Evolutionary conservation across 2,329 filamentous ascomycete species (phyloP).

Genomic region (Pestalotiopsis sp.): DNA sequence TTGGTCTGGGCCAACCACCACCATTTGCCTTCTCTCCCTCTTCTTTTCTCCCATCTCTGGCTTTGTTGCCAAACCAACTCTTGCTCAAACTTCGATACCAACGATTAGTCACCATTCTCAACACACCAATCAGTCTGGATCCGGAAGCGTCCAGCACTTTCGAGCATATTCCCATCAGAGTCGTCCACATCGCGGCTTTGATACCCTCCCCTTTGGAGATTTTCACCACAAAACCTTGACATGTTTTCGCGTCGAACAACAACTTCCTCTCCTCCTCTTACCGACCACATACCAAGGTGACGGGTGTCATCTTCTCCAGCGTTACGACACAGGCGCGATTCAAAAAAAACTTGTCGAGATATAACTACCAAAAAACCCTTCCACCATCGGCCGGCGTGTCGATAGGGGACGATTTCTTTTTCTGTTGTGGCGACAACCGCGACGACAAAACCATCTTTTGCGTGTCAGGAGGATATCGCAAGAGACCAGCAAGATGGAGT

Average conservation of each 20-base stretch:
- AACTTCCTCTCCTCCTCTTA: conserved; percentile 57
- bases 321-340: conserved; percentile 51
- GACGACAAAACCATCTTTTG: conserved; percentile 17
- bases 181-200: conserved; percentile 39
- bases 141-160: conserved; percentile 40
- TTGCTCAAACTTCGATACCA: conserved; percentile 19
- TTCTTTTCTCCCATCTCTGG: conserved; percentile 31
- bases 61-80: conserved; percentile 31
- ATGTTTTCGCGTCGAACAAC: conserved; percentile 62
- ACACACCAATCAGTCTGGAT: conserved; percentile 34
- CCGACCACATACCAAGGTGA: conserved; percentile 67
- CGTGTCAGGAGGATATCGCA: conserved; percentile 36
- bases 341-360: conserved; percentile 20
- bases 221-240: conserved; percentile 46
- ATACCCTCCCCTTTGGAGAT: conserved; percentile 38
- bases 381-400: conserved; percentile 15
- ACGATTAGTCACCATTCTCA: conserved; percentile 15
- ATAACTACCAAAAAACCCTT: conserved; percentile 18
- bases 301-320: conserved; percentile 50
- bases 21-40: conserved; percentile 16
- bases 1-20: conserved; percentile 27
- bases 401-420: conserved; percentile 15
- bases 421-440: conserved; percentile 17
- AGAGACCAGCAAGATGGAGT: conserved; percentile 42
- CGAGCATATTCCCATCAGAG: conserved; percentile 38